Evolutionary conservation across 176 grass and related monocot genomes (phyloP), one percentile per base, ranked within the genome.

Genomic region (Aegilops tauschii): DNA sequence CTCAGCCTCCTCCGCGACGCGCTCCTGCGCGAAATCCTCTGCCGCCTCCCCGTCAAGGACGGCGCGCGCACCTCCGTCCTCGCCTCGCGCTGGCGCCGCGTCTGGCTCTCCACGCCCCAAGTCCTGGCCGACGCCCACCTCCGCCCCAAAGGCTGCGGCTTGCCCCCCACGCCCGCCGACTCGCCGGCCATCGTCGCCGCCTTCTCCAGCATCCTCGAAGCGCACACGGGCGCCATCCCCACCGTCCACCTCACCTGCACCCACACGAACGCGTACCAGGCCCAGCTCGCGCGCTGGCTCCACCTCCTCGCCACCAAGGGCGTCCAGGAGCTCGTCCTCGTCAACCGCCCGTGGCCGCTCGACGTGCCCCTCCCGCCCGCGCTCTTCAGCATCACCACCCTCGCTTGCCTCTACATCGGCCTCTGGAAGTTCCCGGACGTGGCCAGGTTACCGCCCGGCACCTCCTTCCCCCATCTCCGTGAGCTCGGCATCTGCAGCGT

Each of bases 31-130:
- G 4, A 63, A 11, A 67, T 81, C 58, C 13, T 81, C 61, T 66
- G 39, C 58, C 63, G 79, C 59, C 59, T 81, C 37, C 35, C 61
- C 23, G 35, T 27, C 61, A 81, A 32, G 79, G 61, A 68, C 23
- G 79, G 36, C 21, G 78, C 78, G 12, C n/a, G n/a, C 78, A 81
- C 78, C 73, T 23, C 78, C 59, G 61, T 65, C 31, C 78, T 81
- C 4, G 65, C 58, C 59, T n/a, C 58, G 29, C 78, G 61, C 36
- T 81, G 78, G 78, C 78, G 78, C 31, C 7, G 32, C 4, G 7
- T 81, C 58, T 81, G 58, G 61, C 30, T n/a, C 56, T 66, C 59
- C 59, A n/a, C 23, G 3, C 78, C 78, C 2, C 61, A 42, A 21
- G 16, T 65, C 61, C 35, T 47, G 23, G 12, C 9, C n/a, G 73